These are phyloP conservation scores for Globisporangium nagaii DNA, from an alignment of 352 stramenopile species.

Conservation along the genomic window DNA sequence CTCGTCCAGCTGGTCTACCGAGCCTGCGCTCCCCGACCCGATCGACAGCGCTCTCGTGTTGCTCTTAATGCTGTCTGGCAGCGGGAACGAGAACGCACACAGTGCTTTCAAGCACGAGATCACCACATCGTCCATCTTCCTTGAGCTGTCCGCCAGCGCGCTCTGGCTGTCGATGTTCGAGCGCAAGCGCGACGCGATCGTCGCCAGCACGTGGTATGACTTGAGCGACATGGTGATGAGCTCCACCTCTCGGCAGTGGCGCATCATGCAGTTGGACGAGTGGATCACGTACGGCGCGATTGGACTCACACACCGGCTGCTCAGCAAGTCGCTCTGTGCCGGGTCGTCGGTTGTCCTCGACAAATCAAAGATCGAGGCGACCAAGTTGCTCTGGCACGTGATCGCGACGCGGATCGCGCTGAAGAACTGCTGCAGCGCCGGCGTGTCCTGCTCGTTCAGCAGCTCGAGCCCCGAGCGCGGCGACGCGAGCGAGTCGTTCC, in stretches of 20 bases:
- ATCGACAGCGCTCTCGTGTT: slow-evolving; percentile 28
- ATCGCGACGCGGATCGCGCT: slow-evolving; percentile 70
- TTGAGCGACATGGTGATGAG: slow-evolving; percentile 80
- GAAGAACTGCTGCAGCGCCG: slow-evolving; percentile 74
- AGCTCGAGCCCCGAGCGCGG: slow-evolving; percentile 70
- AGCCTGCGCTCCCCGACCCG: slow-evolving; percentile 9
- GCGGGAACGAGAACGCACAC: slow-evolving; percentile 74
- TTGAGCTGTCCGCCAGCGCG: slow-evolving; percentile 29
- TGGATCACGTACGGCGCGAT: slow-evolving; percentile 68
- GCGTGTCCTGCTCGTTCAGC: slow-evolving; percentile 78
- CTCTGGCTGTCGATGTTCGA: slow-evolving; percentile 37
- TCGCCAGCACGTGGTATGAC: slow-evolving; percentile 78
- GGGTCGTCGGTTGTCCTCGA: slow-evolving; percentile 42
- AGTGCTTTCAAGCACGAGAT: slow-evolving; percentile 65
- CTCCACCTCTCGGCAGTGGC: slow-evolving; percentile 75
- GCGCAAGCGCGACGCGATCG: slow-evolving; percentile 62
- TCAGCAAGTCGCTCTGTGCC: slow-evolving; percentile 39
- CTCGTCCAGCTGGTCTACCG: slow-evolving; percentile 34
- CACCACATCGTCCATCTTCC: slow-evolving; percentile 72
- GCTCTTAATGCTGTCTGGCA: slow-evolving; percentile 57
- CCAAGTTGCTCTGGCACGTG: slow-evolving; percentile 69
- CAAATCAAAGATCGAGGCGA: slow-evolving; percentile 70
- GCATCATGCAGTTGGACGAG: slow-evolving; percentile 72
- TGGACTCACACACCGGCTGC: slow-evolving; percentile 51
- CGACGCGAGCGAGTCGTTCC: slow-evolving; percentile 25